phyloP scores from a whole-genome alignment of 2,329 filamentous ascomycete species.

The Podosphaera leucotricha region DNA sequence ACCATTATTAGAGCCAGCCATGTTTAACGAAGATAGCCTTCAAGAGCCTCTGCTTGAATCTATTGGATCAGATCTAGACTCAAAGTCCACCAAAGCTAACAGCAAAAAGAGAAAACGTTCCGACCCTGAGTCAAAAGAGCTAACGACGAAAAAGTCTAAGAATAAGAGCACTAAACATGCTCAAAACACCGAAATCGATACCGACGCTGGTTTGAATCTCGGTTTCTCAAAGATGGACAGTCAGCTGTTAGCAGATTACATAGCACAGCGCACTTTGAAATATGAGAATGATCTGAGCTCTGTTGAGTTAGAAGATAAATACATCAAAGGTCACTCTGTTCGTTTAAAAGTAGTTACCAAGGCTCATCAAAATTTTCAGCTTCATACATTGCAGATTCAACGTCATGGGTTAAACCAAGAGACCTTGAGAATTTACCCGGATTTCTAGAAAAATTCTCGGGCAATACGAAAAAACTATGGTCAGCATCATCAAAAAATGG shows the following conservation, averaged over 20 bases:
- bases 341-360: neutral
- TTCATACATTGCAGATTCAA: slow-evolving; percentile 56
- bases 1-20: neutral
- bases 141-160: slow-evolving; percentile 23
- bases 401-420: slow-evolving; percentile 42
- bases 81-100: slow-evolving; percentile 1
- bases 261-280: slow-evolving; percentile 53
- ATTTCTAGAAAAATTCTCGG: slow-evolving; percentile 48
- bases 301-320: slow-evolving; percentile 64
- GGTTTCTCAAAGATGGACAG: slow-evolving; percentile 66
- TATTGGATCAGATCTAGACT: slow-evolving; percentile 7
- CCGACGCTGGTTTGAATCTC: slow-evolving; percentile 53
- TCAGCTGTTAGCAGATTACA: slow-evolving; percentile 60
- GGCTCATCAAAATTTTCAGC: slow-evolving; percentile 22
- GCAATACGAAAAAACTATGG: slow-evolving; percentile 31
- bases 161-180: slow-evolving; percentile 34
- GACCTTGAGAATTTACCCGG: slow-evolving; percentile 48
- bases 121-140: slow-evolving; percentile 6
- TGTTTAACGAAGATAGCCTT: slow-evolving; percentile 5
- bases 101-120: slow-evolving; percentile 15
- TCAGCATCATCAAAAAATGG: slow-evolving; percentile 44
- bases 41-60: slow-evolving; percentile 14
- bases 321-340: slow-evolving; percentile 40
- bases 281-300: slow-evolving; percentile 63
- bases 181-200: slow-evolving; percentile 35